These are phyloP conservation scores for Leptographium lundbergii DNA, from an alignment of 2,329 filamentous ascomycete genomes.

Conservation along the genomic window DNA sequence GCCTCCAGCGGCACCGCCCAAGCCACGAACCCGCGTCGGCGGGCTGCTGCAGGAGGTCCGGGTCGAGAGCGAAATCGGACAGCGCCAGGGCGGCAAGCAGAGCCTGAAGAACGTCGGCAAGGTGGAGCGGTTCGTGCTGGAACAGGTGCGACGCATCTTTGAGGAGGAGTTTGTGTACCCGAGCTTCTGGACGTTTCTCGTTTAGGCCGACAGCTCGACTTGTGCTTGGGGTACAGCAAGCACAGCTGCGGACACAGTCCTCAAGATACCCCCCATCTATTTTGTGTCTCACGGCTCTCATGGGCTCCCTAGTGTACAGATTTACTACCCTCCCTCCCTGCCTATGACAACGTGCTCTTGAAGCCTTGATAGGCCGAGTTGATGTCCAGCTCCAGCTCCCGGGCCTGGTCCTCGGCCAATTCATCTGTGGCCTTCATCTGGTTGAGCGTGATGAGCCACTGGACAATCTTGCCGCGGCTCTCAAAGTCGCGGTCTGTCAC, in stretches of 20 bases:
- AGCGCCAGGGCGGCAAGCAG: conserved; percentile 82
- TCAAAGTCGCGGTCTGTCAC: conserved; percentile 94
- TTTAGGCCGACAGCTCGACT: conserved; percentile 32
- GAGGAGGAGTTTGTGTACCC: conserved; percentile 98
- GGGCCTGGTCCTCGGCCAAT: conserved; percentile 70
- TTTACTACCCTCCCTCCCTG: no score
- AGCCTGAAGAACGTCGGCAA: conserved; percentile 97
- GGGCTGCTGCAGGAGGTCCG: conserved; percentile 83
- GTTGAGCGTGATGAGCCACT: conserved; percentile 94
- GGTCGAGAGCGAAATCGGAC: conserved; percentile 95
- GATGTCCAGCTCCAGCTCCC: conserved; percentile 86
- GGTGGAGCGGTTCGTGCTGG: conserved; percentile 92
- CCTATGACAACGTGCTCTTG: conserved; percentile 58
- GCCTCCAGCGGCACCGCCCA: not conserved
- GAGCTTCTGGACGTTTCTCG: conserved; percentile 94
- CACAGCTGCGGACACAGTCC: no score
- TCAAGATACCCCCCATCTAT: not conserved
- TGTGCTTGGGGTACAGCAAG: no score
- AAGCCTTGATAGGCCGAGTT: conserved; percentile 91
- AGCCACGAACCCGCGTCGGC: conserved; percentile 33
- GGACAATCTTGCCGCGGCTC: conserved; percentile 89
- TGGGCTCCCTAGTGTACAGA: not conserved
- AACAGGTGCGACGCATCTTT: conserved; percentile 92
- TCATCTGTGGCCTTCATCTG: conserved; percentile 96
- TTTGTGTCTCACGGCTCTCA: not conserved